phyloP scores from a whole-genome alignment of 2,329 filamentous ascomycete genomes.

The Zarea fungicola region DNA sequence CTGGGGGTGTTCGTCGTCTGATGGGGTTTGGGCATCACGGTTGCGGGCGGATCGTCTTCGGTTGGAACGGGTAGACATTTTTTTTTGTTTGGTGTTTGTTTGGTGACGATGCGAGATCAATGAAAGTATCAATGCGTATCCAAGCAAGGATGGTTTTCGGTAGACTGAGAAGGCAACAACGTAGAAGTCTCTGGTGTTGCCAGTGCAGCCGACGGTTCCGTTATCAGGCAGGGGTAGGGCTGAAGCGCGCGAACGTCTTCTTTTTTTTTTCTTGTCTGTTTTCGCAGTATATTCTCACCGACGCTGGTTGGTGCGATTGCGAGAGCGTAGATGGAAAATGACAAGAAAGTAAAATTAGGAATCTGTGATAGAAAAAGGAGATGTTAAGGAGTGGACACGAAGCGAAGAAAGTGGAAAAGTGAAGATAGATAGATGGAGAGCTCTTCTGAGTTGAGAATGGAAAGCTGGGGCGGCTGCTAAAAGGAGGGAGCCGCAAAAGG shows the following conservation, averaged over 20 bases:
- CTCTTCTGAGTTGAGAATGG: too few relatives aligned
- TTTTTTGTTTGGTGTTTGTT: conserved; percentile 5
- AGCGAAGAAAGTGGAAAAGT: conserved; percentile 2
- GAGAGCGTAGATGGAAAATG: not conserved
- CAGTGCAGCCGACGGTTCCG: conserved; percentile 7
- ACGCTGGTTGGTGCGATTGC: not conserved
- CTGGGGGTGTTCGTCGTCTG: conserved; percentile 3
- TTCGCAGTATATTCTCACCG: not conserved
- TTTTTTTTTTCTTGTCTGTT: not conserved
- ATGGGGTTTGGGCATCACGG: conserved; percentile 9
- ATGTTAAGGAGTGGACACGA: conserved; percentile 10
- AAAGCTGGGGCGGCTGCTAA: not conserved
- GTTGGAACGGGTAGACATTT: conserved; percentile 36
- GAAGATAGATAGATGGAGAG: conserved; percentile 9
- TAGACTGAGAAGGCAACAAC: not conserved
- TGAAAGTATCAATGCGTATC: too few relatives aligned
- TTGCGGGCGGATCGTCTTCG: conserved; percentile 34
- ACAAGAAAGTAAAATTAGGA: conserved; percentile 4
- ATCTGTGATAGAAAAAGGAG: not conserved
- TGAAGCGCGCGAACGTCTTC: not conserved
- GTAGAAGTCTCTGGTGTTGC: not conserved
- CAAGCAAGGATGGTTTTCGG: not conserved
- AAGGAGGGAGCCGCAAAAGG: conserved; percentile 3
- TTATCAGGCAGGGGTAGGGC: not conserved
- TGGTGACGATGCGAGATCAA: too few relatives aligned